Conservation (phyloP, 2,329 filamentous ascomycete genomes). For the Cordyceps cateniannulata region DNA sequence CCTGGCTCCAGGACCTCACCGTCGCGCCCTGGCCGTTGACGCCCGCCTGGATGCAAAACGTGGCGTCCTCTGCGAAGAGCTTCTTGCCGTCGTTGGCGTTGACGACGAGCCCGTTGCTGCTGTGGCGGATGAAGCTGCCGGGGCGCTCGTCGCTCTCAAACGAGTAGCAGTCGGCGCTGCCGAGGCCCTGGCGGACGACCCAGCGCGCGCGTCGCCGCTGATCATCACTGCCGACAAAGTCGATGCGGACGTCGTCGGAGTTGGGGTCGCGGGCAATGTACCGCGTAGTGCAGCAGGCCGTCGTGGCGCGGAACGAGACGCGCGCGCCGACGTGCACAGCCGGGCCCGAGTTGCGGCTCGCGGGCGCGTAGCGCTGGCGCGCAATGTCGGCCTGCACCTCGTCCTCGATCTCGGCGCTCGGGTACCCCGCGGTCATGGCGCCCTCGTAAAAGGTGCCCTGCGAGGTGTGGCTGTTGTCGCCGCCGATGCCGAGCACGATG, state of each 20-base stretch:
- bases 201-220: slow-evolving; percentile 48
- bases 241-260: slow-evolving; percentile 40
- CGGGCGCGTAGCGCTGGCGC: slow-evolving; percentile 47
- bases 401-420: slow-evolving; percentile 51
- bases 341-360: slow-evolving; percentile 40
- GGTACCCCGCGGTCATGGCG: slow-evolving; percentile 57
- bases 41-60: slow-evolving; percentile 51
- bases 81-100: slow-evolving; percentile 47
- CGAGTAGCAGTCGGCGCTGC: slow-evolving; percentile 50
- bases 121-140: slow-evolving; percentile 53
- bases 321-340: slow-evolving; percentile 41
- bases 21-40: slow-evolving; percentile 45
- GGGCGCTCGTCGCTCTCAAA: slow-evolving; percentile 54
- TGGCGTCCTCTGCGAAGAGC: slow-evolving; percentile 54
- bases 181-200: slow-evolving; percentile 49
- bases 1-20: slow-evolving; percentile 52
- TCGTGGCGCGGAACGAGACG: slow-evolving; percentile 50
- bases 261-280: slow-evolving; percentile 48
- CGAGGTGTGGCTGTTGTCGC: slow-evolving; percentile 53
- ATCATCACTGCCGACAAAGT: slow-evolving; percentile 43
- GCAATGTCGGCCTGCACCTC: slow-evolving; percentile 54
- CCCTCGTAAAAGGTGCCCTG: slow-evolving; percentile 62
- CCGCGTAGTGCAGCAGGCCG: slow-evolving; percentile 44
- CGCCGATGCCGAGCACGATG: slow-evolving; percentile 61
- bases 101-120: slow-evolving; percentile 43